A percentile compares a stretch with the other conserved stretches of the same genome.
Conservation (phyloP, 23 red algal species). For the Chondrus crispus region DNA sequence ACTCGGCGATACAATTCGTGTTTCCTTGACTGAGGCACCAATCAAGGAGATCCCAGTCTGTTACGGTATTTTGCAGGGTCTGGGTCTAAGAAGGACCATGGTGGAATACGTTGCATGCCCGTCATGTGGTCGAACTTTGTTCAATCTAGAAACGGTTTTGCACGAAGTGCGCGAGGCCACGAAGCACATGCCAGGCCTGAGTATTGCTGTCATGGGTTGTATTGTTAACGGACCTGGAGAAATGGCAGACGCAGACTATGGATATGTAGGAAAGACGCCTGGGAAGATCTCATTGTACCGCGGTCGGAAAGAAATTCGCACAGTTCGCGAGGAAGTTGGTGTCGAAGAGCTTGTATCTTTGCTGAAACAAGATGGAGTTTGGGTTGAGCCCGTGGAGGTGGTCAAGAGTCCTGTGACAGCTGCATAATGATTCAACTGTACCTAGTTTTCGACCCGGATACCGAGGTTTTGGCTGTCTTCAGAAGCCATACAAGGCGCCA, state of each 20-base stretch:
- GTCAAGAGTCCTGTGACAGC: not conserved
- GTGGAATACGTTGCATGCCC: conserved; percentile 99
- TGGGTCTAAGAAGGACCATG: conserved; percentile 93
- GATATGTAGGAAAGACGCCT: conserved; percentile 91
- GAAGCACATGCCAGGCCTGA: conserved; percentile 96
- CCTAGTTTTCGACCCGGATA: too few species aligned
- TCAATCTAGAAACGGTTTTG: conserved; percentile 93
- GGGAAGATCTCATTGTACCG: conserved; percentile 94
- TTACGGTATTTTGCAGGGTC: conserved; percentile 96
- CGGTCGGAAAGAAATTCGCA: conserved; percentile 88
- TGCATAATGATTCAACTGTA: not conserved
- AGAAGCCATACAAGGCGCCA: too few species aligned
- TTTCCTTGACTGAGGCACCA: conserved; percentile 94
- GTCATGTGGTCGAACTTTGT: conserved; percentile 93
- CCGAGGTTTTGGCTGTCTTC: too few species aligned
- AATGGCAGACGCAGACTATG: conserved; percentile 99
- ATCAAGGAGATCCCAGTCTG: conserved; percentile 98
- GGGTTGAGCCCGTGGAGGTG: conserved; percentile 81
- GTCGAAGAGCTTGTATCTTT: conserved; percentile 88
- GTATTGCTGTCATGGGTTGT: conserved; percentile 99
- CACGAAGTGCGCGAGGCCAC: conserved; percentile 97
- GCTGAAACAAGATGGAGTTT: conserved; percentile 95
- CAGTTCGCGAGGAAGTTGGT: conserved; percentile 74
- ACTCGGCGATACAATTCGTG: conserved; percentile 95
- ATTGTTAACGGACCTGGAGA: conserved; percentile 99